These are phyloP conservation scores for Colletotrichum gigasporum DNA, from an alignment of 2,329 filamentous ascomycete species.

Conservation along the genomic window DNA sequence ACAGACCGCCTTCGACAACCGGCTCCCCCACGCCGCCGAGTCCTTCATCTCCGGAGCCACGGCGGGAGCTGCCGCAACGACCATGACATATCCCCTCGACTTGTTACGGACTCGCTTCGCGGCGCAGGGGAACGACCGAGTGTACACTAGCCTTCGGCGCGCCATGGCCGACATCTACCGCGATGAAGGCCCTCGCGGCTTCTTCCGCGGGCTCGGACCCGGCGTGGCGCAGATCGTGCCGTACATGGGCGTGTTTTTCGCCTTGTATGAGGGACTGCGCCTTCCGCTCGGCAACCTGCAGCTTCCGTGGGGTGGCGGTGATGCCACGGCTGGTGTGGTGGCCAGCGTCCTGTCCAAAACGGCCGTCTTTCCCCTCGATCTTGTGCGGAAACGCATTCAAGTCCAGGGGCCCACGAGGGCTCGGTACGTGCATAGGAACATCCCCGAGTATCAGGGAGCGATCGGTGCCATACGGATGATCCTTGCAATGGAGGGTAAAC, in stretches of 20 bases:
- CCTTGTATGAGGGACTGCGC: slow-evolving; percentile 82
- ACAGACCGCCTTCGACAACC: slow-evolving; percentile 50
- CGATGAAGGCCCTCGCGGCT: slow-evolving; percentile 80
- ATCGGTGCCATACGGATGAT: slow-evolving; percentile 74
- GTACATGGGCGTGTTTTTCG: slow-evolving; percentile 97
- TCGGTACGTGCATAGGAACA: slow-evolving; percentile 85
- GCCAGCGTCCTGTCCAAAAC: slow-evolving; percentile 89
- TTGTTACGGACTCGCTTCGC: slow-evolving; percentile 94
- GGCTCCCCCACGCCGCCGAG: slow-evolving; percentile 73
- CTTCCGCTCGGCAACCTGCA: slow-evolving; percentile 63
- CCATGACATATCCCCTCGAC: slow-evolving; percentile 90
- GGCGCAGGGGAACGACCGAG: slow-evolving; percentile 82
- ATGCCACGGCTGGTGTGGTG: slow-evolving; percentile 83
- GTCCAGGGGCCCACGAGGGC: slow-evolving; percentile 89
- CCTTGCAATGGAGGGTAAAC: slow-evolving; percentile 74
- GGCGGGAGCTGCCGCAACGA: slow-evolving; percentile 85
- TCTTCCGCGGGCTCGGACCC: slow-evolving; percentile 87
- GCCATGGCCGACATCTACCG: slow-evolving; percentile 78
- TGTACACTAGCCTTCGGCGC: slow-evolving; percentile 78
- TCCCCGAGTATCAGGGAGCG: slow-evolving; percentile 82
- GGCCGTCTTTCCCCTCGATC: slow-evolving; percentile 89
- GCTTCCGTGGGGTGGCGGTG: slow-evolving; percentile 78
- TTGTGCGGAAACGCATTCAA: slow-evolving; percentile 91
- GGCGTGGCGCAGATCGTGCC: slow-evolving; percentile 89
- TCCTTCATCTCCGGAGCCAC: slow-evolving; percentile 85